These are phyloP conservation scores for Fonsecaea nubica DNA, from an alignment of 2,329 filamentous ascomycete genomes.

Conservation along the genomic window DNA sequence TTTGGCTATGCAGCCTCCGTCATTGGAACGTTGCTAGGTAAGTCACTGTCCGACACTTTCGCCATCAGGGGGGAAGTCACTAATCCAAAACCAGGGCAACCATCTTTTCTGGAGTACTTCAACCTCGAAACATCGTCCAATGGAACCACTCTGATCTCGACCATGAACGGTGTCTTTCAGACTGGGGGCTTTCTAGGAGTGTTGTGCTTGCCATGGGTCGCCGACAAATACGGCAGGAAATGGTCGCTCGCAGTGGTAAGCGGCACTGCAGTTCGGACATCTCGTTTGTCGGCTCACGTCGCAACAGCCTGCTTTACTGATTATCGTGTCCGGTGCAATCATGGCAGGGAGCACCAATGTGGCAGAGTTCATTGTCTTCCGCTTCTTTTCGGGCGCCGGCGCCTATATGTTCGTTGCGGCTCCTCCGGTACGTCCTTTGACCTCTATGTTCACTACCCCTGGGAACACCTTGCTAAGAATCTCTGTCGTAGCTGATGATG, in stretches of 20 bases:
- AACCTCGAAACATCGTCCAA: constrained; percentile 47
- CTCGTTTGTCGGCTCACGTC: background rate
- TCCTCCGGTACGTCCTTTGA: constrained; percentile 9
- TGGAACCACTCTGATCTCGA: constrained; percentile 48
- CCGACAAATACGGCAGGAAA: constrained; percentile 7
- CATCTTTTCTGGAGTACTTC: constrained; percentile 42
- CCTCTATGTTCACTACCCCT: too few species aligned
- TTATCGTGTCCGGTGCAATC: constrained; percentile 20
- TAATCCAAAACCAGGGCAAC: too few species aligned
- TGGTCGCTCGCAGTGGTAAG: constrained; percentile 21
- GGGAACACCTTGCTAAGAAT: background rate
- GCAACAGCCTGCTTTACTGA: constrained; percentile 10
- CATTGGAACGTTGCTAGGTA: constrained; percentile 34
- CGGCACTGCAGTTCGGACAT: background rate
- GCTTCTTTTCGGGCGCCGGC: constrained; percentile 22
- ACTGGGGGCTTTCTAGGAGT: constrained; percentile 49
- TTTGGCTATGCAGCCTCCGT: constrained; percentile 38
- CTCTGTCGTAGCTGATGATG: constrained; percentile 11
- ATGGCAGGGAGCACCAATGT: constrained; percentile 25
- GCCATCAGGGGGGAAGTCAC: too few species aligned
- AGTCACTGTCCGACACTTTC: too few species aligned
- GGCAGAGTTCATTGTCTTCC: constrained; percentile 21
- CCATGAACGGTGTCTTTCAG: constrained; percentile 52
- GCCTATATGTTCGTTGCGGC: constrained; percentile 19
- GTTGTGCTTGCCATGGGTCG: constrained; percentile 14